Base-by-base conservation (phyloP, 345 rosid species). In the Citrus inodora region DNA sequence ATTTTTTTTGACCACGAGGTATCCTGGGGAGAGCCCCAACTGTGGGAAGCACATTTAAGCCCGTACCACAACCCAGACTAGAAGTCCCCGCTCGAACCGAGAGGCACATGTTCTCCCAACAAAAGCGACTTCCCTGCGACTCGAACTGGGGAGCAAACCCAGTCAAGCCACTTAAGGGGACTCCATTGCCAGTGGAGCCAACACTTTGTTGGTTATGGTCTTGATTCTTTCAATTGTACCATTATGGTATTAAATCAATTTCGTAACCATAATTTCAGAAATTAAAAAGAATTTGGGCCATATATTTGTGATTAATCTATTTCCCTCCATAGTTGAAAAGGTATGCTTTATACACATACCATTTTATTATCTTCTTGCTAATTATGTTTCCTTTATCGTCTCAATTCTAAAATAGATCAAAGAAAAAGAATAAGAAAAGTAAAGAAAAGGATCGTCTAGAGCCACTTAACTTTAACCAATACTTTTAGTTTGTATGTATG, bases 371-470 rank as follows among this genome's bases (percentile, higher is more conserved):
- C 73, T 42, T 42, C 10, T 33, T 48, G 14, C 30, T 5, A 24
- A 42, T 70, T 65, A 78, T 75, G 81, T 80, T 69, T 25, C 67
- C 74, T 35, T 69, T 37, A 70, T 74, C 21, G 61, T 69, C 67
- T 70, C 55, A 16, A 71, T 69, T 81, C 75, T 60, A 56, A 80
- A 80, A 33, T 70, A 35, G 17, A 76, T 32, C 7, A 42, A 67
- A 60, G 14, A 42, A 22, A 51, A 66, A 74, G 37, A 55, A 30
- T 9, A 60, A n/a, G 5, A 42, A 53, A 48, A 61, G 28, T 35
- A 59, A 28, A 11, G 59, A 28, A 59, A 58, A 73, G 22, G n/a
- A 76, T 42, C 14, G 46, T 60, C 55, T 42, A 37, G 46, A 58
- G 14, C 32, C 28, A 1, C 70, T 35, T 13, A 35, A 22, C 51